phyloP scores from a whole-genome alignment of 768 basidiomycete species.

The Suillus subalutaceus region DNA sequence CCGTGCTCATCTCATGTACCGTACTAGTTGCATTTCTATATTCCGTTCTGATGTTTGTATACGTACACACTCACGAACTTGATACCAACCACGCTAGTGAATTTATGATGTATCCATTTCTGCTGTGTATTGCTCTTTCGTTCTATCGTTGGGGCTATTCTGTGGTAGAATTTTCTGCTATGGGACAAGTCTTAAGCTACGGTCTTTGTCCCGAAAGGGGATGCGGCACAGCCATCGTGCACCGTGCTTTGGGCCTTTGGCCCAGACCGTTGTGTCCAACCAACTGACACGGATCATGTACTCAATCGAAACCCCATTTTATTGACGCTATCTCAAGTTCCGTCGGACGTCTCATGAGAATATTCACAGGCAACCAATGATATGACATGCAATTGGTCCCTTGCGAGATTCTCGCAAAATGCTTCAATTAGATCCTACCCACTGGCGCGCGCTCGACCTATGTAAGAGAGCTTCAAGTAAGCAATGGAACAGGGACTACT shows the following conservation, averaged over 20 bases:
- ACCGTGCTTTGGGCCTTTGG: not conserved
- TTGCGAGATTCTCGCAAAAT: not conserved
- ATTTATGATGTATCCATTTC: slow-evolving; percentile 7
- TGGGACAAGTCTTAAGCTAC: not conserved
- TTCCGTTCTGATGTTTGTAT: not conserved
- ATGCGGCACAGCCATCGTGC: not conserved
- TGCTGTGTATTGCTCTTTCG: not conserved
- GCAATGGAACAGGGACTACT: not conserved
- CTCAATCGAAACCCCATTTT: not conserved
- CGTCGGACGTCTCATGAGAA: not conserved
- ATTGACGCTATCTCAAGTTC: not conserved
- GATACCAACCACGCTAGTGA: slow-evolving; percentile 8
- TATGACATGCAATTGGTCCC: not conserved
- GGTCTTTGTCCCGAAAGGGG: not conserved
- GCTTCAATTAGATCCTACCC: not conserved
- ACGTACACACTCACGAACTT: slow-evolving; percentile 6
- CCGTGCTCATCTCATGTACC: slow-evolving; percentile 4
- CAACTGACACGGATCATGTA: not conserved
- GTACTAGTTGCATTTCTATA: slow-evolving; percentile 9
- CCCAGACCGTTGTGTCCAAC: not conserved
- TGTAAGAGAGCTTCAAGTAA: not conserved
- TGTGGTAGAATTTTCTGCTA: not conserved
- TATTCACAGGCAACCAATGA: not conserved
- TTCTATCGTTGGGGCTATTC: not conserved
- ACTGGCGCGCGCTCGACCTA: not conserved